Percentiles rank a stretch among this genome's conserved stretches.
phyloP scores from a whole-genome alignment of 768 basidiomycete species.

The Kondoa malvinella region DNA sequence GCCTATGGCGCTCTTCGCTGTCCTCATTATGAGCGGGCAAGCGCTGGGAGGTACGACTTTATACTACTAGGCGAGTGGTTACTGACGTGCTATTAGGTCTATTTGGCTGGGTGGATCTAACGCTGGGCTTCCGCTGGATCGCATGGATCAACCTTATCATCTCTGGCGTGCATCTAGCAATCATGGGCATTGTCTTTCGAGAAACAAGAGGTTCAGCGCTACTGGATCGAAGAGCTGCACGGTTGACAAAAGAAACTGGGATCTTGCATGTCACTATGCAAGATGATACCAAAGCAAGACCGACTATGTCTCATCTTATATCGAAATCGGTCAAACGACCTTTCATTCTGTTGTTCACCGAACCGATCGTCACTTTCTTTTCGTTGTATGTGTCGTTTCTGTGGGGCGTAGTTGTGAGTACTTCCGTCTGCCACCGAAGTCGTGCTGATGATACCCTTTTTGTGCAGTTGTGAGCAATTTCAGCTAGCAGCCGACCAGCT shows the following conservation, averaged over 20 bases:
- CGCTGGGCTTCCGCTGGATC: constrained; percentile 51
- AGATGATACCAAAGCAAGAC: neutral
- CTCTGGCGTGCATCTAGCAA: constrained; percentile 39
- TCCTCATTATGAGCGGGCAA: neutral
- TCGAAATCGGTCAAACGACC: neutral
- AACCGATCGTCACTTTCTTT: neutral
- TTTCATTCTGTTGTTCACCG: neutral
- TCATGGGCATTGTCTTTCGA: constrained; percentile 43
- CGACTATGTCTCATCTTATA: neutral
- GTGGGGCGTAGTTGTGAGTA: neutral
- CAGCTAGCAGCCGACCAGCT: no score
- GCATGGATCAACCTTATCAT: constrained; percentile 36
- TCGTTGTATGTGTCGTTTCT: neutral
- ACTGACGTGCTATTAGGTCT: neutral
- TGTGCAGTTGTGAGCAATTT: no score
- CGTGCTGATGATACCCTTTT: no score
- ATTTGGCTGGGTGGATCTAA: neutral
- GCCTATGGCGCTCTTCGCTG: neutral
- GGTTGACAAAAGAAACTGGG: constrained; percentile 4
- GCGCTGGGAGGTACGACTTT: neutral
- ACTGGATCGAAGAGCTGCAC: neutral
- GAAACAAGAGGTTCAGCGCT: constrained; percentile 46
- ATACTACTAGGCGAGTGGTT: neutral
- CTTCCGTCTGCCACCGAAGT: neutral
- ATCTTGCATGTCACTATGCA: neutral